These are phyloP conservation scores for Sclerotinia subarctica DNA, from an alignment of 2,329 filamentous ascomycete species.

Conservation along the genomic window DNA sequence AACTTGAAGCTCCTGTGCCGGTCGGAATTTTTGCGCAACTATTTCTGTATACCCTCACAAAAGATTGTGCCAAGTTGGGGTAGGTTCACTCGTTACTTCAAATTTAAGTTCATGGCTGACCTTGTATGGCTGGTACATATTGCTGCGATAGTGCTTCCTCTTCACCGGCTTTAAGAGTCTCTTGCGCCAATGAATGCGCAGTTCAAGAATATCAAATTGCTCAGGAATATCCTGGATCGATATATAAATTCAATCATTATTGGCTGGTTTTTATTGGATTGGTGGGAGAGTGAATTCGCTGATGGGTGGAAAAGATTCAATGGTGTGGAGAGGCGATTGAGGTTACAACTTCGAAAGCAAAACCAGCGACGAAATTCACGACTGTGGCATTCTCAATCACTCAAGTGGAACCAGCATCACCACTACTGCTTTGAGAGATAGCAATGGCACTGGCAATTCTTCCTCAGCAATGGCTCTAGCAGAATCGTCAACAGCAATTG, in stretches of 20 bases:
- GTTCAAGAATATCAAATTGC: slow-evolving; percentile 35
- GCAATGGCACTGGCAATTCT: too few relatives aligned
- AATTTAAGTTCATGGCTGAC: neutral
- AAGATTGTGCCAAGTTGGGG: neutral
- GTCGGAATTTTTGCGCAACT: slow-evolving; percentile 20
- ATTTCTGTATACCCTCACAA: slow-evolving; percentile 17
- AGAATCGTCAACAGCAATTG: neutral
- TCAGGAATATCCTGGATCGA: slow-evolving; percentile 35
- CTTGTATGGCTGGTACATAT: neutral
- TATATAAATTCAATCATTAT: slow-evolving; percentile 34
- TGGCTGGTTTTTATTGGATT: slow-evolving; percentile 30
- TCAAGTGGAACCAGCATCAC: neutral
- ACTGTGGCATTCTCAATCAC: neutral
- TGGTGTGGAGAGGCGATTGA: slow-evolving; percentile 15
- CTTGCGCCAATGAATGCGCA: slow-evolving; percentile 35
- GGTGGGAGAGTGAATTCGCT: slow-evolving; percentile 33
- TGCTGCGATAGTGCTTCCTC: neutral
- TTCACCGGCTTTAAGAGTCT: slow-evolving; percentile 22
- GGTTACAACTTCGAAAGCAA: neutral
- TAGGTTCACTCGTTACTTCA: slow-evolving; percentile 19
- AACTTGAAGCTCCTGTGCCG: slow-evolving; percentile 31
- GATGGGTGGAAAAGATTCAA: slow-evolving; percentile 32
- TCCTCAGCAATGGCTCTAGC: neutral
- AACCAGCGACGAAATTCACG: too few relatives aligned
- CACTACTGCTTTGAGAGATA: neutral